These are phyloP conservation scores for barrel medic (Medicago truncatula) DNA, from an alignment of 306 rosid genomes.

Conservation along the genomic window DNA sequence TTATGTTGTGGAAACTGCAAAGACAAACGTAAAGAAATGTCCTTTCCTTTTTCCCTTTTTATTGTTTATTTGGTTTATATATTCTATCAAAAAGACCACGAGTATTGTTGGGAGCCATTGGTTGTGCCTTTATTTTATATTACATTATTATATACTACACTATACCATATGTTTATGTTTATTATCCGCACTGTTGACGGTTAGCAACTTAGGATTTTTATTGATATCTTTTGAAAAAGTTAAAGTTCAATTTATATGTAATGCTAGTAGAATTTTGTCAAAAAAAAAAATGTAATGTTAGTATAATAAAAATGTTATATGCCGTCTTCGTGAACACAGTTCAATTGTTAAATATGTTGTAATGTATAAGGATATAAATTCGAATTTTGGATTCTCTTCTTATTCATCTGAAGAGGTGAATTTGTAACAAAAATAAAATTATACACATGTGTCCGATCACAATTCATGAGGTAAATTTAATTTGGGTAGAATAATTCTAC, in stretches of 20 bases:
- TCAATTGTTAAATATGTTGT: too few relatives aligned
- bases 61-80: conserved; percentile 17
- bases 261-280: too few relatives aligned
- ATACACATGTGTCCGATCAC: too few relatives aligned
- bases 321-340: too few relatives aligned
- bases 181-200: conserved; percentile 1
- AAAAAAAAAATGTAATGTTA: too few relatives aligned
- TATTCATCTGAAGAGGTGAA: too few relatives aligned
- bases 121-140: conserved; percentile 11
- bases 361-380: too few relatives aligned
- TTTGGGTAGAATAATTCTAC: too few relatives aligned
- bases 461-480: too few relatives aligned
- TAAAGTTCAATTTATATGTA: neutral
- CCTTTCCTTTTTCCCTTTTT: neutral
- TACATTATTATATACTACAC: neutral
- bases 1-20: conserved; percentile 8
- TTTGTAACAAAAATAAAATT: too few relatives aligned
- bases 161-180: neutral
- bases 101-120: conserved; percentile 41
- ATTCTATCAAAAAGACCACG: conserved; percentile 26
- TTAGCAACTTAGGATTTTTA: neutral
- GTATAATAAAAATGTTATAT: neutral
- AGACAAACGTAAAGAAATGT: conserved; percentile 43
- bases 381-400: too few relatives aligned
- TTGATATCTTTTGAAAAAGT: neutral